Conservation (phyloP, 148 eudicot species). For the Salicornia ramosissima region DNA sequence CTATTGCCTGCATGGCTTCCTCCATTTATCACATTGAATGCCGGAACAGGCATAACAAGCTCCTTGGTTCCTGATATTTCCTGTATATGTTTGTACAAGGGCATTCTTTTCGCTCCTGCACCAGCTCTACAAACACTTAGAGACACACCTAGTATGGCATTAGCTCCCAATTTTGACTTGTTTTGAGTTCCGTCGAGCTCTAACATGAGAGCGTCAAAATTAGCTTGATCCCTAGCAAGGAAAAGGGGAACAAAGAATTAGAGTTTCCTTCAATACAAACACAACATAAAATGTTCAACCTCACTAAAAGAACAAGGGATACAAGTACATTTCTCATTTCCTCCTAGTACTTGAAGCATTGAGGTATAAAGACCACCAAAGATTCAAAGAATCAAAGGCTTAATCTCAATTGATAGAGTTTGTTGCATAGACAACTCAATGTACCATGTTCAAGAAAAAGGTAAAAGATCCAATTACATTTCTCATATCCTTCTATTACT, state of each 20-base stretch:
- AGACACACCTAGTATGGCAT: constrained; percentile 93
- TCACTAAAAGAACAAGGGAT: neutral
- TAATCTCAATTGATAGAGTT: too few relatives aligned
- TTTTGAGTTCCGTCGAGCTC: constrained; percentile 95
- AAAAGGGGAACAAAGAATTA: constrained; percentile 5
- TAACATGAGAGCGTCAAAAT: constrained; percentile 74
- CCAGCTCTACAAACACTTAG: constrained; percentile 96
- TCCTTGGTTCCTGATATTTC: constrained; percentile 91
- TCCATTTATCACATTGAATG: constrained; percentile 98
- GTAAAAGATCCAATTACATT: too few relatives aligned
- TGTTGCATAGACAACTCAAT: too few relatives aligned
- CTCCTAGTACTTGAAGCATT: neutral
- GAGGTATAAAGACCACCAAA: neutral
- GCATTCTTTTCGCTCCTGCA: constrained; percentile 84
- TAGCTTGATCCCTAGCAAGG: constrained; percentile 60
- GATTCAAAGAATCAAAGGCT: too few relatives aligned
- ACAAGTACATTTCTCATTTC: neutral
- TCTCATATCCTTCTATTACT: neutral
- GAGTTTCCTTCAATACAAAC: neutral
- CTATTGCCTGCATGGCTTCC: constrained; percentile 99
- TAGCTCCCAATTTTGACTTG: constrained; percentile 90
- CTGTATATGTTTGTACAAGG: constrained; percentile 92
- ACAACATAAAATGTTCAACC: neutral
- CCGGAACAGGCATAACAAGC: constrained; percentile 99
- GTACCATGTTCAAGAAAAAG: too few relatives aligned